phyloP scores from a whole-genome alignment of 1,284 basidiomycete species.

The Austroboletus novae-zelandiae region DNA sequence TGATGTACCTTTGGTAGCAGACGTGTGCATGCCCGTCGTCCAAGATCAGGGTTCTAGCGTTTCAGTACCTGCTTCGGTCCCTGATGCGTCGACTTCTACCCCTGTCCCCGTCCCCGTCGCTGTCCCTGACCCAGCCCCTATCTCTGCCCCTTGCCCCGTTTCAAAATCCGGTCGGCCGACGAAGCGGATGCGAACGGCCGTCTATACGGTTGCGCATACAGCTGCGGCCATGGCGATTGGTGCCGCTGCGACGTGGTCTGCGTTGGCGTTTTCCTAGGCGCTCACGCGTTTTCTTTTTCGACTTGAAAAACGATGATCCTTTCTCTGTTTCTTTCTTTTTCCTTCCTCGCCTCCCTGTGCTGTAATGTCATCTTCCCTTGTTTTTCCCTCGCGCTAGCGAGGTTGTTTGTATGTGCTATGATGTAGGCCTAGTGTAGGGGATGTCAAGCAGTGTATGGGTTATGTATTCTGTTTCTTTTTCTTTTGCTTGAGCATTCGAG shows the following conservation, averaged over 20 bases:
- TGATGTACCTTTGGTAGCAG: not conserved
- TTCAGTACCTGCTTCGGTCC: no score
- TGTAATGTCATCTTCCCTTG: no score
- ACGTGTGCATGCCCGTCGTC: not conserved
- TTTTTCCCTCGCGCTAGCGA: not conserved
- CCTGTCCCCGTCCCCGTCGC: no score
- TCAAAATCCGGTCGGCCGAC: conserved; percentile 31
- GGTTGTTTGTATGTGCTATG: not conserved
- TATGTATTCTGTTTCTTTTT: conserved; percentile 7
- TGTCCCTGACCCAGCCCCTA: not conserved
- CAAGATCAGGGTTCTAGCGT: no score
- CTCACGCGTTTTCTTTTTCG: not conserved
- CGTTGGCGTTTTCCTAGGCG: conserved; percentile 54
- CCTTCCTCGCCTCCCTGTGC: not conserved
- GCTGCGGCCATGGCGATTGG: conserved; percentile 59
- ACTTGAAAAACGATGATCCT: not conserved
- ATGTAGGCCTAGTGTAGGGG: not conserved
- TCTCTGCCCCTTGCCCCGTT: not conserved
- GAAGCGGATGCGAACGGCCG: conserved; percentile 45
- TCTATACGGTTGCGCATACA: conserved; percentile 48
- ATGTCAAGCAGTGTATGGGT: conserved; percentile 13
- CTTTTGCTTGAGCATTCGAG: no score
- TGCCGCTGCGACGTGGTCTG: conserved; percentile 66
- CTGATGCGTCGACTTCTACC: no score
- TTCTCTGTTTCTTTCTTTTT: not conserved